These are phyloP conservation scores for Lumnitzera racemosa DNA, from an alignment of 345 rosid species.

Conservation along the genomic window DNA sequence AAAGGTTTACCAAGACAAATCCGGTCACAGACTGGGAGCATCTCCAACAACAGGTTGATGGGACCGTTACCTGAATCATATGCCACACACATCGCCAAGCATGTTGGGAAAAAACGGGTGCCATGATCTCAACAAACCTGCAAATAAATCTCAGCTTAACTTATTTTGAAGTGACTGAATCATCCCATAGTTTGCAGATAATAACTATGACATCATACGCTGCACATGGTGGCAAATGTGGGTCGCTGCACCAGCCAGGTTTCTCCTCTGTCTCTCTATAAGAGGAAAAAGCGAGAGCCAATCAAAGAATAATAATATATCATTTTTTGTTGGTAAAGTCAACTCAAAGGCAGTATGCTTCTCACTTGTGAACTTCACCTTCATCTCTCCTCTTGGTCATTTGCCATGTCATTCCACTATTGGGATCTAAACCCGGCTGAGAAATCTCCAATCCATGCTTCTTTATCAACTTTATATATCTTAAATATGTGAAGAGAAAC, in stretches of 20 bases:
- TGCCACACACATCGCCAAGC: constrained; percentile 99
- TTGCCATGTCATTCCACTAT: constrained; percentile 76
- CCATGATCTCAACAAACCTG: constrained; percentile 99
- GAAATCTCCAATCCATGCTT: constrained; percentile 90
- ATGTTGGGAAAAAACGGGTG: constrained; percentile 82
- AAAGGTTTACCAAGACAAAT: not conserved
- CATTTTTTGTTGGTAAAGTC: too few relatives aligned
- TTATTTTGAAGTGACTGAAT: not conserved
- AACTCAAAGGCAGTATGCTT: constrained; percentile 2
- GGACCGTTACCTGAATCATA: constrained; percentile 69
- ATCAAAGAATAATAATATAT: too few relatives aligned
- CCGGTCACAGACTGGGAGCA: not conserved
- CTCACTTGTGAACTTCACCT: constrained; percentile 88
- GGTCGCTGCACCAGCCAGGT: constrained; percentile 79
- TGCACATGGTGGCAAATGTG: constrained; percentile 88
- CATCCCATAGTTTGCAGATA: not conserved
- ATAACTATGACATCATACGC: constrained; percentile 44
- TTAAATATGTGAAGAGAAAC: constrained; percentile 14
- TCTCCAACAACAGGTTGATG: not conserved
- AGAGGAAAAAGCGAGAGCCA: not conserved
- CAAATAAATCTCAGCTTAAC: constrained; percentile 4
- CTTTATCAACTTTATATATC: constrained; percentile 66
- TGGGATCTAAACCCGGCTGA: constrained; percentile 90
- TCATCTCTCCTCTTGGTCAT: constrained; percentile 83
- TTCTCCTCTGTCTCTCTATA: constrained; percentile 70